These are phyloP conservation scores for Leccinum subtestaceum DNA, from an alignment of 768 basidiomycete genomes.

Conservation along the genomic window DNA sequence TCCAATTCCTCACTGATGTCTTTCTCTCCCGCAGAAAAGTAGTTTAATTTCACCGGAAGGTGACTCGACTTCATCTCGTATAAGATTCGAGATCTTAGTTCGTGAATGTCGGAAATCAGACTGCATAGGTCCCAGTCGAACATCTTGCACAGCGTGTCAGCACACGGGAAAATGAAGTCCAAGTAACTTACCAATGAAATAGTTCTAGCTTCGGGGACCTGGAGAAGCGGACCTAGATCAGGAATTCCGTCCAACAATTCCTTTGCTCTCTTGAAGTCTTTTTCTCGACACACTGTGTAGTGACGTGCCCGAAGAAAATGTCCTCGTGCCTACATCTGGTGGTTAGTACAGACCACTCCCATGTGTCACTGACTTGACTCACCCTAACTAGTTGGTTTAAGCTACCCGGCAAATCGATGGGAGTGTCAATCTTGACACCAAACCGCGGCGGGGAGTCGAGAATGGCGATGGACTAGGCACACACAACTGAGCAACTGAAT, in stretches of 20 bases:
- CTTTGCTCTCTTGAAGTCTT: not conserved
- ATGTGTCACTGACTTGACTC: not conserved
- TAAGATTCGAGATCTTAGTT: not conserved
- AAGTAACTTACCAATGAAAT: constrained; percentile 6
- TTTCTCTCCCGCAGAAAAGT: not conserved
- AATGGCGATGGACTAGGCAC: constrained; percentile 1
- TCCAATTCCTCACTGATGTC: constrained; percentile 9
- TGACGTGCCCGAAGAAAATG: not conserved
- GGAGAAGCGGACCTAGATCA: not conserved
- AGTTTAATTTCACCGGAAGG: not conserved
- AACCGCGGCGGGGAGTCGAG: constrained; percentile 1
- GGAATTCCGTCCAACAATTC: not conserved
- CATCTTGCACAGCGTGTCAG: constrained; percentile 7
- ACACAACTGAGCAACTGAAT: not conserved
- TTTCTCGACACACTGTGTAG: not conserved
- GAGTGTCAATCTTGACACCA: not conserved
- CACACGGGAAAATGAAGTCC: not conserved
- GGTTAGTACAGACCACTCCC: not conserved
- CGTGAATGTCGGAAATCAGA: not conserved
- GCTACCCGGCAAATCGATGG: not conserved
- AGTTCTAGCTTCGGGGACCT: not conserved
- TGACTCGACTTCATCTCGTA: not conserved
- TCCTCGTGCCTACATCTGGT: constrained; percentile 3
- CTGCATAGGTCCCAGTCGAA: constrained; percentile 10
- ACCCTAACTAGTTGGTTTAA: not conserved